These are phyloP conservation scores for Neopestalotiopsis clavispora DNA, from an alignment of 2,329 filamentous ascomycete species.

Conservation along the genomic window DNA sequence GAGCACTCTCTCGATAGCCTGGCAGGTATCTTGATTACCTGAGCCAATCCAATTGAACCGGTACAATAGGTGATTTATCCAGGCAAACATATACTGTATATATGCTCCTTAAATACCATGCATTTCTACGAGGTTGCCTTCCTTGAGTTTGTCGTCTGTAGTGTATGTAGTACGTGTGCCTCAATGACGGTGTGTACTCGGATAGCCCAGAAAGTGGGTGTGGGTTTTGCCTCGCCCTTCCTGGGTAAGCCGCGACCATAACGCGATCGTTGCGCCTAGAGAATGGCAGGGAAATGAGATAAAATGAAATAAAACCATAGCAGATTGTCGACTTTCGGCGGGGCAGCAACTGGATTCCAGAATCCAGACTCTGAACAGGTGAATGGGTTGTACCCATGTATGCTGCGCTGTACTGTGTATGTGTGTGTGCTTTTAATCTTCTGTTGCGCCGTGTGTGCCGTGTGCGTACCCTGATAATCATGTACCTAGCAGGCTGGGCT, in stretches of 20 bases:
- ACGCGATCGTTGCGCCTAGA: background rate
- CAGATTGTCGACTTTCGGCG: background rate
- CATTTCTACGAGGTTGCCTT: no score
- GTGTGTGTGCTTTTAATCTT: background rate
- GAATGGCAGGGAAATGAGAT: background rate
- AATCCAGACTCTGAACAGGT: background rate
- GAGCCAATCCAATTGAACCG: no score
- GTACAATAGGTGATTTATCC: no score
- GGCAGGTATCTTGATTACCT: no score
- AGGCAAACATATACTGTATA: no score
- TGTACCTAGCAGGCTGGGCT: background rate
- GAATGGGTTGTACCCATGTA: background rate
- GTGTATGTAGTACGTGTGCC: no score
- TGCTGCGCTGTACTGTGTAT: background rate
- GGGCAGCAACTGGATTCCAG: background rate
- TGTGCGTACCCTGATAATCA: background rate
- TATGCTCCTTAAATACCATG: no score
- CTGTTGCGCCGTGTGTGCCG: background rate
- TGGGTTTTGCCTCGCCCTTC: background rate
- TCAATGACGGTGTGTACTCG: background rate
- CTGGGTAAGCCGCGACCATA: background rate
- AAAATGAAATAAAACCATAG: slow-evolving; percentile 1
- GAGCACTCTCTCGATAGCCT: no score
- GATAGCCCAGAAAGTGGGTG: background rate
- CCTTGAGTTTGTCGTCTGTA: no score